A percentile compares a stretch with the other conserved stretches of the same genome.
Evolutionary conservation across 2,329 filamentous ascomycete genomes (phyloP).

Genomic region (Fusarium algeriense): DNA sequence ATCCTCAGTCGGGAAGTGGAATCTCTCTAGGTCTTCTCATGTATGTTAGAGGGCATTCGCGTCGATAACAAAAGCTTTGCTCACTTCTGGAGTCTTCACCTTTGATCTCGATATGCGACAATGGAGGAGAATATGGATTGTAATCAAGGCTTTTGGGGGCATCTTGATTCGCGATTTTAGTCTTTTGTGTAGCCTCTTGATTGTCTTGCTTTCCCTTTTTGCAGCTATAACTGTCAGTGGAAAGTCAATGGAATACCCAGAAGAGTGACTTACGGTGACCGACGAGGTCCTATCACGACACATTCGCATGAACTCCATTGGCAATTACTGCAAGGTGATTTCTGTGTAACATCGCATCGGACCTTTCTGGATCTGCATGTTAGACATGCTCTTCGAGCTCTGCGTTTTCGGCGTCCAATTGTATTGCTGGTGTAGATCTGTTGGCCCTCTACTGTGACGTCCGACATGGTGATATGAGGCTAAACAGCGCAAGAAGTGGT

Average conservation of each 20-base stretch:
- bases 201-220: background rate
- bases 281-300: constrained; percentile 1
- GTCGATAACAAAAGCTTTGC: background rate
- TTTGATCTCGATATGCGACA: background rate
- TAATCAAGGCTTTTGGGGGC: background rate
- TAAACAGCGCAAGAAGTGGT: accelerated
- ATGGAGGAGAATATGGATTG: background rate
- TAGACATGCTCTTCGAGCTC: constrained; percentile 7
- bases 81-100: background rate
- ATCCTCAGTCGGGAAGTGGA: background rate
- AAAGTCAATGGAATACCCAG: accelerated
- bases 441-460: background rate
- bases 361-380: constrained; percentile 15
- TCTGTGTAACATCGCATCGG: constrained; percentile 11
- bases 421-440: background rate
- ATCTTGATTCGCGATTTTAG: background rate
- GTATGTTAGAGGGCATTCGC: too few relatives aligned
- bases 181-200: too few relatives aligned
- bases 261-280: background rate
- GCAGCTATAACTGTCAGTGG: background rate
- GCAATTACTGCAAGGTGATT: constrained; percentile 20
- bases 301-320: constrained; percentile 11
- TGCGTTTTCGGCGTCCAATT: background rate
- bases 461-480: background rate
- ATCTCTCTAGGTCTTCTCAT: background rate